Conservation (phyloP, 345 rosid genomes). For the Populus simonii region DNA sequence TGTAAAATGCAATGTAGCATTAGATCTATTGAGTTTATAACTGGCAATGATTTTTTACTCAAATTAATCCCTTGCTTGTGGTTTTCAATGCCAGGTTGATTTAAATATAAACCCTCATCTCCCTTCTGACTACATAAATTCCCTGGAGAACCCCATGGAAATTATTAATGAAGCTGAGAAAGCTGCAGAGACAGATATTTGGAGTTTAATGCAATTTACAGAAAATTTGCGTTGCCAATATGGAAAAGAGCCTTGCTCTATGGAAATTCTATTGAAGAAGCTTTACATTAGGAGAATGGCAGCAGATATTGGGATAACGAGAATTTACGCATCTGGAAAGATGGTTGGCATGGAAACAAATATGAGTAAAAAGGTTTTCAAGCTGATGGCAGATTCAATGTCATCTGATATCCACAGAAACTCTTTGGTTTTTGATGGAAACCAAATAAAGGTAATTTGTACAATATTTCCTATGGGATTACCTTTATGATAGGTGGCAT, state of each 20-base stretch:
- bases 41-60: background rate
- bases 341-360: constrained; percentile 83
- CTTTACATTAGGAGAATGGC: constrained; percentile 93
- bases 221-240: constrained; percentile 79
- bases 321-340: constrained; percentile 78
- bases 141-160: constrained; percentile 83
- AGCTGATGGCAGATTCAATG: constrained; percentile 77
- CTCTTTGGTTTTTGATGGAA: constrained; percentile 59
- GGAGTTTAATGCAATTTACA: constrained; percentile 85
- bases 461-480: constrained; percentile 6
- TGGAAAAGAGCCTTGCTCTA: constrained; percentile 88
- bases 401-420: constrained; percentile 60
- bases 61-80: background rate
- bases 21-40: background rate
- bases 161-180: constrained; percentile 71
- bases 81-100: constrained; percentile 57
- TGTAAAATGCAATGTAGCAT: background rate
- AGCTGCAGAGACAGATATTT: constrained; percentile 77
- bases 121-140: constrained; percentile 86
- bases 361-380: constrained; percentile 75
- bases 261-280: constrained; percentile 88
- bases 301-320: constrained; percentile 82
- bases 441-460: constrained; percentile 65
- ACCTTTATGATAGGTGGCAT: background rate
- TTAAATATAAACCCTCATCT: constrained; percentile 69